Conservation (phyloP, 345 rosid genomes). For the Sapria himalayana region DNA sequence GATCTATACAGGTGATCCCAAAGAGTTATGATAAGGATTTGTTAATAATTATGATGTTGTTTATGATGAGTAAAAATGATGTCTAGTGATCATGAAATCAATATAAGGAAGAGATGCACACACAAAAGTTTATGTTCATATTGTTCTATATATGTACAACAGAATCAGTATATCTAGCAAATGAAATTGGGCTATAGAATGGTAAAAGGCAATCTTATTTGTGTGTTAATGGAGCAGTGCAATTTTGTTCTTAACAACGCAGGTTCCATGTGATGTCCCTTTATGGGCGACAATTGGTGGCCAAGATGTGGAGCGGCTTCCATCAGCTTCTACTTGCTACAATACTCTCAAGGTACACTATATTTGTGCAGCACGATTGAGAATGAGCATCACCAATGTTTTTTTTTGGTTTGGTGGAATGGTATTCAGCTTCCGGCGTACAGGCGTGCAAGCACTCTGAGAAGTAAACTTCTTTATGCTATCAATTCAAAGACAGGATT, state of each 20-base stretch:
- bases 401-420: conserved; percentile 11
- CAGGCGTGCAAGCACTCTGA: conserved; percentile 72
- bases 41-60: no score
- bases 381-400: neutral
- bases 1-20: no score
- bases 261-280: conserved; percentile 81
- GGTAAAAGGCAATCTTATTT: no score
- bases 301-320: conserved; percentile 91
- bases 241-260: conserved; percentile 10
- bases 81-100: no score
- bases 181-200: no score
- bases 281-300: conserved; percentile 91
- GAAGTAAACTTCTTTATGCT: conserved; percentile 80
- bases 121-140: no score
- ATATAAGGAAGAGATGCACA: no score
- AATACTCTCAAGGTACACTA: conserved; percentile 73
- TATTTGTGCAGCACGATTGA: neutral
- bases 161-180: no score
- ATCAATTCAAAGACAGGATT: conserved; percentile 89
- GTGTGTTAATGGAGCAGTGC: no score
- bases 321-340: conserved; percentile 97
- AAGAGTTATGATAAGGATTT: no score
- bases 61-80: no score
- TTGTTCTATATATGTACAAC: no score
- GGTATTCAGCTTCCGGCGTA: conserved; percentile 83